Evolutionary conservation across 2,329 filamentous ascomycete genomes (phyloP).

Genomic region (Blastomyces gilchristii): DNA sequence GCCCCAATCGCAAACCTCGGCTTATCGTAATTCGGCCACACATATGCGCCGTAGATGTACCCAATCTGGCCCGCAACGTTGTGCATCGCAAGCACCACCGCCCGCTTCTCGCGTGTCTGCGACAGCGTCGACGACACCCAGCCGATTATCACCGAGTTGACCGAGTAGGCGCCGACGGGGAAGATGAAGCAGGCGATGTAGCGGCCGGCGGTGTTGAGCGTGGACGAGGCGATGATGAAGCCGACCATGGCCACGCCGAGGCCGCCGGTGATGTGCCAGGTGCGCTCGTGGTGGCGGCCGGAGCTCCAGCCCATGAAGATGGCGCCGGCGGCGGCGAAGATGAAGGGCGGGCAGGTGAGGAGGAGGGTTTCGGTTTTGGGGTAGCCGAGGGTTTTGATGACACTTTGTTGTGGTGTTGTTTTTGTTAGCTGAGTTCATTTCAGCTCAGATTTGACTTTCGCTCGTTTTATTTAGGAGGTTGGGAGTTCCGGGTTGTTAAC

Average conservation of each 20-base stretch:
- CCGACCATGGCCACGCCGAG: conserved; percentile 22
- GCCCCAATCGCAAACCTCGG: conserved; percentile 15
- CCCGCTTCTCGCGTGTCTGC: conserved; percentile 37
- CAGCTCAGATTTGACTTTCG: too few species aligned
- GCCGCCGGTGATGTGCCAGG: conserved; percentile 23
- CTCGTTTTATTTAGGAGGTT: too few species aligned
- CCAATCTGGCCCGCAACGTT: conserved; percentile 33
- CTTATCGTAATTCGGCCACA: conserved; percentile 23
- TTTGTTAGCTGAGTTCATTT: too few species aligned
- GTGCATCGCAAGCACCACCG: conserved; percentile 31
- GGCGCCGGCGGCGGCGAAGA: conserved; percentile 40
- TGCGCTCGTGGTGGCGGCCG: conserved; percentile 32
- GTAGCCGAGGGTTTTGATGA: conserved; percentile 41
- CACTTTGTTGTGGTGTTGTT: conserved; percentile 30
- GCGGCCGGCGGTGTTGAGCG: conserved; percentile 22
- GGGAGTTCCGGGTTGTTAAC: conserved; percentile 11
- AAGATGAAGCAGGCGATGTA: conserved; percentile 27
- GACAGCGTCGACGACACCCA: conserved; percentile 36
- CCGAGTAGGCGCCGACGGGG: conserved; percentile 25
- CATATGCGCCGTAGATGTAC: conserved; percentile 33
- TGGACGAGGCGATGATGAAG: conserved; percentile 23
- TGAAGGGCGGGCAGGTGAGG: conserved; percentile 43
- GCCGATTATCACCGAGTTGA: conserved; percentile 34
- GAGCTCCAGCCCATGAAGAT: conserved; percentile 43
- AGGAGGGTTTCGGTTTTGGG: conserved; percentile 40